Evolutionary conservation across 208 protist species (phyloP).

Genomic region (Trypanosoma cruzi): DNA sequence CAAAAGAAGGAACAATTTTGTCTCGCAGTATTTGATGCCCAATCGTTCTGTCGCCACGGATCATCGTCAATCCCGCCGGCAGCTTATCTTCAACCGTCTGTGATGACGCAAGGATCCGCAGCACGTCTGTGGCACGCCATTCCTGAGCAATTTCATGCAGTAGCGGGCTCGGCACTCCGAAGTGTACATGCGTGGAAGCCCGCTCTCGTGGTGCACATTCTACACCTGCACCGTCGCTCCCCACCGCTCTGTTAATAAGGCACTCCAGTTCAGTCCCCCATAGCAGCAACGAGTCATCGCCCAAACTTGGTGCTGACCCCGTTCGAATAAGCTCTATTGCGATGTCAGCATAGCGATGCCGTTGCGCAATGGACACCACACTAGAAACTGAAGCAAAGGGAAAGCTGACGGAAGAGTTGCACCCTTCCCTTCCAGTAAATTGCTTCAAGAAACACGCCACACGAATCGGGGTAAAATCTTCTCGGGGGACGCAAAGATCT

Average conservation of each 20-base stretch:
- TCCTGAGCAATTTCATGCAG: conserved; percentile 25
- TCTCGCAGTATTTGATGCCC: conserved; percentile 38
- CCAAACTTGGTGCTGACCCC: conserved; percentile 5
- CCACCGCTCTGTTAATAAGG: not conserved
- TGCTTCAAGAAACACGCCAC: conserved; percentile 17
- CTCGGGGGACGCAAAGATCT: conserved; percentile 12
- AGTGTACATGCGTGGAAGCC: not conserved
- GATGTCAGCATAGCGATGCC: conserved; percentile 22
- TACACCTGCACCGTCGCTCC: not conserved
- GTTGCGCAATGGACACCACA: conserved; percentile 10
- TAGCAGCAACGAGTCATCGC: conserved; percentile 11
- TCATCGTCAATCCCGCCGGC: conserved; percentile 34
- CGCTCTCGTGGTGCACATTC: not conserved
- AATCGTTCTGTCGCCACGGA: conserved; percentile 31
- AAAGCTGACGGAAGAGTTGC: not conserved
- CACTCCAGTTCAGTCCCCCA: conserved; percentile 18
- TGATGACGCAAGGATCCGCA: conserved; percentile 29
- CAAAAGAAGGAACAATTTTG: conserved; percentile 36
- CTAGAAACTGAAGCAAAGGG: conserved; percentile 17
- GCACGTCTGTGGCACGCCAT: conserved; percentile 17
- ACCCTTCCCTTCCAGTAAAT: not conserved
- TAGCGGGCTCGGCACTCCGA: conserved; percentile 23
- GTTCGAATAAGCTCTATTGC: conserved; percentile 26
- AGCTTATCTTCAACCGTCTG: conserved; percentile 28
- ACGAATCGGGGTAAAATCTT: conserved; percentile 13